Evolutionary conservation across 2,329 filamentous ascomycete species (phyloP).

Genomic region (Epichloe aotearoae): DNA sequence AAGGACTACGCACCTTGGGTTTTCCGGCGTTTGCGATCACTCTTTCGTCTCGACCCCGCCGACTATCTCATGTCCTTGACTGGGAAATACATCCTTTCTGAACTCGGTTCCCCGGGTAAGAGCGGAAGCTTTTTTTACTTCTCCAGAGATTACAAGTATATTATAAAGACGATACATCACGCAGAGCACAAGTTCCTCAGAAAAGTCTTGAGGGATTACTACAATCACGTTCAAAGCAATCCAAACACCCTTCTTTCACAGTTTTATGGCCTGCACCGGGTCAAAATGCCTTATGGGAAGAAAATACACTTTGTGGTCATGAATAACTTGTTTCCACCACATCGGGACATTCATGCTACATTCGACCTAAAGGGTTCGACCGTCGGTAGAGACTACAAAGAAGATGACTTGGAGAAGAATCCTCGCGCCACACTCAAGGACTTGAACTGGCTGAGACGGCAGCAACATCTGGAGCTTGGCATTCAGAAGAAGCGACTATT

Average conservation of each 20-base stretch:
- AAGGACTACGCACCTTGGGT: conserved; percentile 99
- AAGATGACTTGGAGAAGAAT: conserved; percentile 78
- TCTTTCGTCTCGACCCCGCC: conserved; percentile 85
- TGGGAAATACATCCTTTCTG: conserved; percentile 95
- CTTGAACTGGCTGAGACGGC: conserved; percentile 83
- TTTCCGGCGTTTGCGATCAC: conserved; percentile 77
- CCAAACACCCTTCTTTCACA: conserved; percentile 95
- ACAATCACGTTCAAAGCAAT: conserved; percentile 81
- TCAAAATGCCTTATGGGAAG: conserved; percentile 95
- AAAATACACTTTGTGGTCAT: conserved; percentile 99
- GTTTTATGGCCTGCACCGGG: conserved; percentile 92
- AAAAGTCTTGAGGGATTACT: conserved; percentile 81
- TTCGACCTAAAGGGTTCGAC: conserved; percentile 97
- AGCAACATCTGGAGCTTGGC: conserved; percentile 77
- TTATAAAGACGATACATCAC: conserved; percentile 99
- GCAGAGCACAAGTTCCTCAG: conserved; percentile 79
- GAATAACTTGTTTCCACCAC: conserved; percentile 98
- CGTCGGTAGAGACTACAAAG: conserved; percentile 78
- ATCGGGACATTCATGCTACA: conserved; percentile 92
- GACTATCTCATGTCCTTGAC: conserved; percentile 98
- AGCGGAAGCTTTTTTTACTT: conserved; percentile 99
- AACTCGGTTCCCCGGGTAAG: conserved; percentile 96
- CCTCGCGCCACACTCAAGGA: conserved; percentile 91
- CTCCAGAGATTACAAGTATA: conserved; percentile 98
- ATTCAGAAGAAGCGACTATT: conserved; percentile 80